phyloP scores from a whole-genome alignment of 2,329 filamentous ascomycete species.

The Orbilia quercus region DNA sequence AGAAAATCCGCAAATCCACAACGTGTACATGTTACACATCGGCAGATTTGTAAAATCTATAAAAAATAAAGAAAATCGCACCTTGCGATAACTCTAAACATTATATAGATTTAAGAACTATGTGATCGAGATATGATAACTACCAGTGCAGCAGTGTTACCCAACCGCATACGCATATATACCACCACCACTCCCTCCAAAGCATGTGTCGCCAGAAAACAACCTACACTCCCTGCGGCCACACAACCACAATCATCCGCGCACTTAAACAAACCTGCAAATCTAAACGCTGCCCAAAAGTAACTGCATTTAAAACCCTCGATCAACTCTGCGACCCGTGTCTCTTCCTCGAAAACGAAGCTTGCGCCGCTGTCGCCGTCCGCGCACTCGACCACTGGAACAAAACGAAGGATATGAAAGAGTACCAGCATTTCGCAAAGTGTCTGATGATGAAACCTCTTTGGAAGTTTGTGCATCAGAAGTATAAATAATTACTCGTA shows the following conservation, averaged over 20 bases:
- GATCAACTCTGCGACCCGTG: slow-evolving; percentile 9
- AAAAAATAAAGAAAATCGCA: no score
- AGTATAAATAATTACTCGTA: not conserved
- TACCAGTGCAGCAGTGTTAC: no score
- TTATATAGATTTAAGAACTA: no score
- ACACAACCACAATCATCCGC: slow-evolving; percentile 27
- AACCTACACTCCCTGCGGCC: slow-evolving; percentile 19
- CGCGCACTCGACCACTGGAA: slow-evolving; percentile 18
- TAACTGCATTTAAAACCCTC: not conserved
- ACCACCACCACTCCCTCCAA: no score
- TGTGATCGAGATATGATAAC: no score
- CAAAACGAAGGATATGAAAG: slow-evolving; percentile 6
- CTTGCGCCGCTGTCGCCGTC: slow-evolving; percentile 23
- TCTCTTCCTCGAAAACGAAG: slow-evolving; percentile 43
- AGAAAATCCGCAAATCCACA: no score
- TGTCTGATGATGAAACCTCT: slow-evolving; percentile 25
- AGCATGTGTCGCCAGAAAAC: slow-evolving; percentile 27
- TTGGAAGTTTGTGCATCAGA: slow-evolving; percentile 30
- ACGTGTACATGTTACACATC: no score
- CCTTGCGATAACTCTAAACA: no score
- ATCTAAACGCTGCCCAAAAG: slow-evolving; percentile 29
- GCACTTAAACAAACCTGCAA: not conserved
- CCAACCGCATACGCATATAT: no score
- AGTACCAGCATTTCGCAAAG: slow-evolving; percentile 23
- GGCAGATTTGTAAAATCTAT: no score